Evolutionary conservation across 352 stramenopile genomes (phyloP), one percentile per base, ranked within the genome.

Genomic region (Phytophthora capsici): DNA sequence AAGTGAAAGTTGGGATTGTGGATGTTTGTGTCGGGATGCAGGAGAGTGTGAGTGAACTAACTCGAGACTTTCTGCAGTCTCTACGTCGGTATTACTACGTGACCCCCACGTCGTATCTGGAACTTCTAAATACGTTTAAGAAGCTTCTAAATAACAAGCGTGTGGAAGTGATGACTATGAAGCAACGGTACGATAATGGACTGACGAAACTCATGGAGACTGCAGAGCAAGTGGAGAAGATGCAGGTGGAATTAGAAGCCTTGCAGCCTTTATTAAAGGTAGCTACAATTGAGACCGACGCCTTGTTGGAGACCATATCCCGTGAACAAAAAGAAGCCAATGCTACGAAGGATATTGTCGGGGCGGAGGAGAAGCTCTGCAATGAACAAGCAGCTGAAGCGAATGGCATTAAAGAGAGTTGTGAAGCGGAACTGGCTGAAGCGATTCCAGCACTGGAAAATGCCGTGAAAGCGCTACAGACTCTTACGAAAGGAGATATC

Each of bases 1-100:
- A 73, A 1, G 69, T 97, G 2, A 95, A 97, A 41, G 77, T 72
- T 1, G 91, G 91, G 3, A 93, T 98, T 34, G 91, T 98, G 20
- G 89, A 98, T 49, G 89, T 98, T 12, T 99, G 97, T 56, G 94
- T 98, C 0, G 89, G 96, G 17, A 98, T 98, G 91, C 95, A 98
- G 51, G 89, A 98, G 57, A 90, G 89, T 28, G 94, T 98, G 49
- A 92, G 85, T 20, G 58, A 66, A 2, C 74, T 97, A n/a, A 94
- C 86, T 20, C 64, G 57, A 9, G 80, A 94, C 16, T 98, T 96
- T 52, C 69, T 97, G 22, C 73, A 88, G 30, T 95, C 88, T 13
- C 69, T 98, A 36, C 77, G 93, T 13, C 85, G 95, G 1, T 93
- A 98, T 63, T 98, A 98, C 75, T 99, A 98, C 73, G 93, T 99